Evolutionary conservation across 768 basidiomycete species (phyloP).

Genomic region (Termitomyces sp.): DNA sequence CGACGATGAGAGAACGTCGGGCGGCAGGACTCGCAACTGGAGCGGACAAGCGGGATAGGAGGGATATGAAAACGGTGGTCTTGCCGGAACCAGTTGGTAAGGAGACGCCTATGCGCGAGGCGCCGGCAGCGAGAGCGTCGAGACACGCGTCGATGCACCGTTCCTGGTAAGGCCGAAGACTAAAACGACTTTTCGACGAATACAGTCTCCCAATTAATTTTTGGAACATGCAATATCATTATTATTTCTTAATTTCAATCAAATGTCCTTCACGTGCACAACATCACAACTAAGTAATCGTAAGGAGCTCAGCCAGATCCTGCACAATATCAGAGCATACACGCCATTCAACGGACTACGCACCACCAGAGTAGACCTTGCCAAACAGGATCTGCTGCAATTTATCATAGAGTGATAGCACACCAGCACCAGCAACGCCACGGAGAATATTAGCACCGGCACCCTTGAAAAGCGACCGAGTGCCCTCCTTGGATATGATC

Average conservation of each 20-base stretch:
- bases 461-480: slow-evolving; percentile 97
- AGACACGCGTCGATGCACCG: slow-evolving; percentile 73
- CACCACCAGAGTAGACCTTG: slow-evolving; percentile 98
- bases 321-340: slow-evolving; percentile 11
- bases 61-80: slow-evolving; percentile 86
- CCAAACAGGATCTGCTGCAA: slow-evolving; percentile 94
- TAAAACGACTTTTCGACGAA: slow-evolving; percentile 17
- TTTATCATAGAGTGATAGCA: slow-evolving; percentile 98
- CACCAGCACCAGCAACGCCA: slow-evolving; percentile 99
- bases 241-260: not conserved
- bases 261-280: not conserved
- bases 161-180: slow-evolving; percentile 85
- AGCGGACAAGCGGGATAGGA: slow-evolving; percentile 59
- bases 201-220: slow-evolving; percentile 3
- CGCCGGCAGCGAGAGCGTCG: slow-evolving; percentile 62
- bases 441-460: slow-evolving; percentile 94
- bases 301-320: slow-evolving; percentile 39
- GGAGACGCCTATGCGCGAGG: slow-evolving; percentile 75
- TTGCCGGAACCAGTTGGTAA: slow-evolving; percentile 85
- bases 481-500: slow-evolving; percentile 94
- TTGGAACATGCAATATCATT: slow-evolving; percentile 3
- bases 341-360: slow-evolving; percentile 12
- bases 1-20: slow-evolving; percentile 69
- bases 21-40: slow-evolving; percentile 38
- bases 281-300: no score